phyloP scores from a whole-genome alignment of 2,329 filamentous ascomycete species.

The Ophiosphaerella narmari region DNA sequence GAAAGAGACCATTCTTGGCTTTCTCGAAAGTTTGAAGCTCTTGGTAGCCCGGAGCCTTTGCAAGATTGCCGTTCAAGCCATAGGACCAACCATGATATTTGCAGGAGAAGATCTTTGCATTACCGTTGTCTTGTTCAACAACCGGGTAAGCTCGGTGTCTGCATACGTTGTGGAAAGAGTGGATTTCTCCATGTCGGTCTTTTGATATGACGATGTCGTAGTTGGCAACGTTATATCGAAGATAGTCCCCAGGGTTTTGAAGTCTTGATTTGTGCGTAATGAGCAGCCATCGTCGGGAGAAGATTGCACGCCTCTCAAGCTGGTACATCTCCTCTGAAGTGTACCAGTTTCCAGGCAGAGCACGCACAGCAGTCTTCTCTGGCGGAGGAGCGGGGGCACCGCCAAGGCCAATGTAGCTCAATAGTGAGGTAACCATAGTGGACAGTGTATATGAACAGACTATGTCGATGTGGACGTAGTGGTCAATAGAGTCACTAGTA shows the following conservation, averaged over 20 bases:
- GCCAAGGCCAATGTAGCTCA: slow-evolving; percentile 34
- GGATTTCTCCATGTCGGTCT: slow-evolving; percentile 44
- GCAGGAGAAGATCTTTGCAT: slow-evolving; percentile 48
- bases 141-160: slow-evolving; percentile 53
- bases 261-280: slow-evolving; percentile 60
- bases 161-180: slow-evolving; percentile 53
- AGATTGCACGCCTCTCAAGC: slow-evolving; percentile 56
- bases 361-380: slow-evolving; percentile 40
- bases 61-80: slow-evolving; percentile 48
- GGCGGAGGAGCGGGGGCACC: slow-evolving; percentile 16
- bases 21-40: slow-evolving; percentile 48
- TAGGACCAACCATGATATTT: slow-evolving; percentile 56
- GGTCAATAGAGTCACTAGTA: not conserved
- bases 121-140: slow-evolving; percentile 44
- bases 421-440: slow-evolving; percentile 31
- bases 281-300: slow-evolving; percentile 61
- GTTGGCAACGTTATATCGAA: slow-evolving; percentile 54
- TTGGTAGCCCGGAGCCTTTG: slow-evolving; percentile 52
- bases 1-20: slow-evolving; percentile 40
- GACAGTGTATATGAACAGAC: not conserved
- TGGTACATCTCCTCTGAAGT: slow-evolving; percentile 51
- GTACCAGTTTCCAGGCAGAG: slow-evolving; percentile 50
- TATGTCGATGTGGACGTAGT: not conserved
- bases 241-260: slow-evolving; percentile 60
- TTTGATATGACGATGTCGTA: slow-evolving; percentile 49